phyloP scores from a whole-genome alignment of 257 asterid species.

The Cruciata laevipes region DNA sequence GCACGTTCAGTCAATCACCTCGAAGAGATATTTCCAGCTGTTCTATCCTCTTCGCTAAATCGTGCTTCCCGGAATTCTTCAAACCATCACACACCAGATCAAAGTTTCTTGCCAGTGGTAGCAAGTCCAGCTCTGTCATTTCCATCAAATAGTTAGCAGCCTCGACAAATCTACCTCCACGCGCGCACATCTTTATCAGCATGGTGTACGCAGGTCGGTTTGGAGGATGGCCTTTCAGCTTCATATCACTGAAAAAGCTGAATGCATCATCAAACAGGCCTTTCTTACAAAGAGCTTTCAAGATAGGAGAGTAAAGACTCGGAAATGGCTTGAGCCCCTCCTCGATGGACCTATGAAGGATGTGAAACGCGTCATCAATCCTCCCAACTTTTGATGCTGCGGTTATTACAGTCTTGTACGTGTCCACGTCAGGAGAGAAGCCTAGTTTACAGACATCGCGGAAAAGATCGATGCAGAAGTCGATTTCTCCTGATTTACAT shows the following conservation, averaged over 20 bases:
- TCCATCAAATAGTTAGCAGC: conserved; percentile 91
- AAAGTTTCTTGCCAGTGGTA: conserved; percentile 71
- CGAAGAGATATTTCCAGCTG: conserved; percentile 70
- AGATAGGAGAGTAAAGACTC: conserved; percentile 82
- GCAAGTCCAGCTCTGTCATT: conserved; percentile 69
- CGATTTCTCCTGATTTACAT: conserved; percentile 61
- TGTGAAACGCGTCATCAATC: conserved; percentile 65
- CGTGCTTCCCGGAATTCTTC: conserved; percentile 86
- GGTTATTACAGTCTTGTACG: conserved; percentile 61
- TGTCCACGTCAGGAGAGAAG: conserved; percentile 57
- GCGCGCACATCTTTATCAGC: conserved; percentile 79
- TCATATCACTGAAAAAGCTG: conserved; percentile 87
- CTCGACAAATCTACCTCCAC: conserved; percentile 87
- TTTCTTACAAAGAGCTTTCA: conserved; percentile 59
- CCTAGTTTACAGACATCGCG: conserved; percentile 62
- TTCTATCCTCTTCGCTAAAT: conserved; percentile 77
- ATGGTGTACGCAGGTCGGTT: conserved; percentile 86
- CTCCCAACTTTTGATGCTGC: conserved; percentile 68
- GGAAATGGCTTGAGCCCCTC: conserved; percentile 90
- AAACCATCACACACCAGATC: conserved; percentile 89
- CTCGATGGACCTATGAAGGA: conserved; percentile 71
- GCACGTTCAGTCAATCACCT: conserved; percentile 40
- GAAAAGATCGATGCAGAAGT: conserved; percentile 66
- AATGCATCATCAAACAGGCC: conserved; percentile 93
- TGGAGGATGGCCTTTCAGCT: conserved; percentile 89